A percentile compares a stretch with the other conserved stretches of the same genome.
Conservation (phyloP, 345 rosid species). For the Salix udensis region DNA sequence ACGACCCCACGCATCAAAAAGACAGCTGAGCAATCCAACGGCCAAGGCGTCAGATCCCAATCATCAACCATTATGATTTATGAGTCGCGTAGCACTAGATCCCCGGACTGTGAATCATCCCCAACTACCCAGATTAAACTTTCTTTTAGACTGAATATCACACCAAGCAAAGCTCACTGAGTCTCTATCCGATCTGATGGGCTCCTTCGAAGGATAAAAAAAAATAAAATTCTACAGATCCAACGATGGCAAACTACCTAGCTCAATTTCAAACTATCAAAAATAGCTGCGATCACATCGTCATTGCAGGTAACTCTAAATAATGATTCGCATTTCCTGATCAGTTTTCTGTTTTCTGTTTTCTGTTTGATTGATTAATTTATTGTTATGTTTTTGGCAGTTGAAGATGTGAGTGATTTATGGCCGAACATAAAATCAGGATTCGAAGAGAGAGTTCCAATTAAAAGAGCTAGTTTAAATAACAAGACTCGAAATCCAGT, state of each 20-base stretch:
- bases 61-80: background rate
- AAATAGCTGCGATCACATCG: conserved; percentile 65
- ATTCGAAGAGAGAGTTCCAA: conserved; percentile 69
- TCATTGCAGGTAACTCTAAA: conserved; percentile 61
- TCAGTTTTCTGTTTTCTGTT: background rate
- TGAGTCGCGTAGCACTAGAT: conserved; percentile 7
- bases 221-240: too few relatives aligned
- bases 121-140: background rate
- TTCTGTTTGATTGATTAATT: background rate
- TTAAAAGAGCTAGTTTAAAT: conserved; percentile 64
- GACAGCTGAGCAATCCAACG: background rate
- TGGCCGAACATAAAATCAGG: conserved; percentile 75
- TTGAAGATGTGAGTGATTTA: conserved; percentile 92
- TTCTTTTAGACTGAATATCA: background rate
- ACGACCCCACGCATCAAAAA: too few relatives aligned
- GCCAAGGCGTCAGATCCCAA: background rate
- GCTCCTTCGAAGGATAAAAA: too few relatives aligned
- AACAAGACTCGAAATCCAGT: conserved; percentile 89
- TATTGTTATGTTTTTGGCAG: conserved; percentile 28
- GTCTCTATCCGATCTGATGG: too few relatives aligned
- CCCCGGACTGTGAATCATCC: background rate
- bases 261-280: conserved; percentile 91
- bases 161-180: background rate
- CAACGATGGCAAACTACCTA: conserved; percentile 71
- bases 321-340: background rate